Percentiles rank a stretch among this genome's conserved stretches.
phyloP scores from a whole-genome alignment of 1,284 basidiomycete genomes.

The Ustanciosporium gigantosporum region DNA sequence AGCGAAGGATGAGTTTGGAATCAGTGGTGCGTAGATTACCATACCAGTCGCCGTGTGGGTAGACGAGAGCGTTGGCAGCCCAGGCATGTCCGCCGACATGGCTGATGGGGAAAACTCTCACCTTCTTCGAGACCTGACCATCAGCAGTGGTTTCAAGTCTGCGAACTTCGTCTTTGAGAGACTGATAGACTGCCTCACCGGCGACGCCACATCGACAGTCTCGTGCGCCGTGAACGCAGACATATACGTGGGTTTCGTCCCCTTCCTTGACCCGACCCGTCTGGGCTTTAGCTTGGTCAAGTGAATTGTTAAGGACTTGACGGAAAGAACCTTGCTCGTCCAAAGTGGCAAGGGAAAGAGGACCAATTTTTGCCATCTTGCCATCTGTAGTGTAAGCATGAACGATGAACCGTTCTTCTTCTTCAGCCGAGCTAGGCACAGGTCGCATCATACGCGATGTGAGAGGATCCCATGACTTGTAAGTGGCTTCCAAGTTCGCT shows the following conservation, averaged over 20 bases:
- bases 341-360: constrained; percentile 44
- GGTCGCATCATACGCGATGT: constrained; percentile 40
- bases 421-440: constrained; percentile 37
- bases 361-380: constrained; percentile 39
- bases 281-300: constrained; percentile 21
- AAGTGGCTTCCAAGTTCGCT: background rate
- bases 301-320: constrained; percentile 19
- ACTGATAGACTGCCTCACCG: constrained; percentile 52
- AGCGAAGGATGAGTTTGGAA: constrained; percentile 44
- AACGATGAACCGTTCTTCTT: constrained; percentile 45
- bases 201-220: constrained; percentile 62
- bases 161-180: constrained; percentile 40
- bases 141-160: constrained; percentile 41
- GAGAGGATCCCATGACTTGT: constrained; percentile 44
- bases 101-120: constrained; percentile 44
- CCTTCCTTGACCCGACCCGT: constrained; percentile 8
- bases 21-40: constrained; percentile 49
- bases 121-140: constrained; percentile 19
- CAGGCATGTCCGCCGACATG: constrained; percentile 57
- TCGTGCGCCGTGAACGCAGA: constrained; percentile 60
- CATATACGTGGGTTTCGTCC: constrained; percentile 55
- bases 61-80: constrained; percentile 60
- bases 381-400: constrained; percentile 43
- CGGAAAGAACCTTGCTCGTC: constrained; percentile 24
- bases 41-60: constrained; percentile 57